These are phyloP conservation scores for Vitis rupestris DNA, from an alignment of 164 flowering plant species.

Conservation along the genomic window DNA sequence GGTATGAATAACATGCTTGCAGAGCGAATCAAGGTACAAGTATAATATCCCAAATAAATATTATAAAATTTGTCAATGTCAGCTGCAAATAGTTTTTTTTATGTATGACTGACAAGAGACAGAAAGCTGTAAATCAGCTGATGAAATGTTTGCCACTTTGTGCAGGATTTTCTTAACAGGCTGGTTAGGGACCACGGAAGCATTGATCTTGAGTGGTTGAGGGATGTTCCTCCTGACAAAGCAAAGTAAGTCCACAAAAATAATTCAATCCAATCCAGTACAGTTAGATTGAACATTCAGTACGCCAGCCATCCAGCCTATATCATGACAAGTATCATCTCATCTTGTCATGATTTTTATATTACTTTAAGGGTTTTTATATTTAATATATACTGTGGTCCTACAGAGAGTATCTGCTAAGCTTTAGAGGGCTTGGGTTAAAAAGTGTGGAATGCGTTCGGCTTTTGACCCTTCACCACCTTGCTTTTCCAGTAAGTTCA, in stretches of 20 bases:
- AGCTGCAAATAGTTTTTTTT: not conserved
- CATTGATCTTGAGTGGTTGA: conserved; percentile 94
- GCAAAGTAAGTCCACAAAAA: conserved; percentile 73
- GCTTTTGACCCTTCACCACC: conserved; percentile 91
- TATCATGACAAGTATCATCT: too few relatives aligned
- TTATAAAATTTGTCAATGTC: not conserved
- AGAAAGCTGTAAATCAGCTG: conserved; percentile 1
- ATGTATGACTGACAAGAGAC: conserved; percentile 2
- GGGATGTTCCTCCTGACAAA: conserved; percentile 91
- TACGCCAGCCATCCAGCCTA: not conserved
- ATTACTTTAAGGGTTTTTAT: too few relatives aligned
- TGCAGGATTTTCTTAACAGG: conserved; percentile 88
- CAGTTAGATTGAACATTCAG: conserved; percentile 1
- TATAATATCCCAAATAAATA: not conserved
- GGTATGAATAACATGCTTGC: conserved; percentile 95
- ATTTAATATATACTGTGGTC: not conserved
- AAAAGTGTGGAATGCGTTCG: conserved; percentile 98
- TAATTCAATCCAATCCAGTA: not conserved
- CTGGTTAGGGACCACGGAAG: conserved; percentile 82
- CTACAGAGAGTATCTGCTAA: conserved; percentile 79
- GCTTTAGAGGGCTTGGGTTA: conserved; percentile 84
- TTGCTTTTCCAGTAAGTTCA: conserved; percentile 93
- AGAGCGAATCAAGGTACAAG: conserved; percentile 71
- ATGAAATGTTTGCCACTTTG: conserved; percentile 9
- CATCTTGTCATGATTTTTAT: too few relatives aligned